Evolutionary conservation across 768 basidiomycete genomes (phyloP).

Genomic region (Coprinopsis strossmayeri): DNA sequence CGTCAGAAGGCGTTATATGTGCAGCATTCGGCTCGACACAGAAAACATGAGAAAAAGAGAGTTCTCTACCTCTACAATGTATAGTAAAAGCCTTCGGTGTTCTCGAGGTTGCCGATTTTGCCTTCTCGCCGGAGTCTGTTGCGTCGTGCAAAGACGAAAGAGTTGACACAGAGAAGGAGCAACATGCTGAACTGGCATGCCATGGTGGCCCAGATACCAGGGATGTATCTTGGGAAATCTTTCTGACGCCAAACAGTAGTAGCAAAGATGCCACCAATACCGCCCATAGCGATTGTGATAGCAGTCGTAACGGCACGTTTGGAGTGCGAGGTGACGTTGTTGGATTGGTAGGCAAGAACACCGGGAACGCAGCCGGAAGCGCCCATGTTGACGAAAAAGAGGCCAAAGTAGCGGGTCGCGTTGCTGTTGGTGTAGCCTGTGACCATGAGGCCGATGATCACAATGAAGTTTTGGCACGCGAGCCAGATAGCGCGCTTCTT

Average conservation of each 20-base stretch:
- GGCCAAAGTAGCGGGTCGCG: slow-evolving; percentile 27
- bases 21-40: neutral
- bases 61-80: slow-evolving; percentile 11
- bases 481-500: slow-evolving; percentile 28
- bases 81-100: slow-evolving; percentile 17
- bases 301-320: slow-evolving; percentile 35
- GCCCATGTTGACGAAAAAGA: slow-evolving; percentile 29
- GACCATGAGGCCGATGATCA: slow-evolving; percentile 25
- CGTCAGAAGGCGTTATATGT: neutral
- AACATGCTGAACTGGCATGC: slow-evolving; percentile 16
- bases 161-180: slow-evolving; percentile 12
- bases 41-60: neutral
- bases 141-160: slow-evolving; percentile 14
- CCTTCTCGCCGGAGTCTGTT: slow-evolving; percentile 16
- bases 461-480: slow-evolving; percentile 24
- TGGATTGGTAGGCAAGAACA: slow-evolving; percentile 31
- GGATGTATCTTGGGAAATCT: slow-evolving; percentile 25
- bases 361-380: slow-evolving; percentile 29
- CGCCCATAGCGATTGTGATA: slow-evolving; percentile 26
- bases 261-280: slow-evolving; percentile 32
- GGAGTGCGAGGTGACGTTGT: slow-evolving; percentile 28
- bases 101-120: slow-evolving; percentile 15
- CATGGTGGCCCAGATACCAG: slow-evolving; percentile 20
- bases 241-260: slow-evolving; percentile 29
- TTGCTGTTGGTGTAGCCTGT: slow-evolving; percentile 24